Conservation (phyloP, 306 rosid species). For the Clitoria ternatea region DNA sequence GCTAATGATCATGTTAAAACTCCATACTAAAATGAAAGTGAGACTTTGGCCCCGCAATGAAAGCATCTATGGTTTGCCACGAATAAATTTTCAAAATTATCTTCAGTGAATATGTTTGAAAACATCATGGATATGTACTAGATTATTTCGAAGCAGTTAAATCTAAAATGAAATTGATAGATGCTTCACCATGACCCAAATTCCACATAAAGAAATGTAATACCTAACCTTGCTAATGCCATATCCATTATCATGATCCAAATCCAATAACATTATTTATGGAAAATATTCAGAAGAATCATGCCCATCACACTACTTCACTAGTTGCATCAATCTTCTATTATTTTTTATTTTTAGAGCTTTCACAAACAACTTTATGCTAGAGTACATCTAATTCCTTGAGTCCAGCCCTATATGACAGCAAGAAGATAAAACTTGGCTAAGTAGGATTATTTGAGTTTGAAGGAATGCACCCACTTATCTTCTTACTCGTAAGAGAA, state of each 20-base stretch:
- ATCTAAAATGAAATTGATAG: not conserved
- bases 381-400: not conserved
- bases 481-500: not conserved
- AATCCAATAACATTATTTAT: not conserved
- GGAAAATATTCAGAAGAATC: not conserved
- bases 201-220: not conserved
- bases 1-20: constrained; percentile 9
- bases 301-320: not conserved
- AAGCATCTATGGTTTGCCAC: not conserved
- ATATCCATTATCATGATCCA: constrained; percentile 10
- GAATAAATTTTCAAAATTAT: not conserved
- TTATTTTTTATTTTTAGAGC: not conserved
- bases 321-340: not conserved
- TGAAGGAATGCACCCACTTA: constrained; percentile 2
- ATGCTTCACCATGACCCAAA: not conserved
- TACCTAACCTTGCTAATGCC: not conserved
- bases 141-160: not conserved
- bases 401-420: not conserved
- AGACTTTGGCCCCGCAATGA: not conserved
- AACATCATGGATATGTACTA: not conserved
- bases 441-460: not conserved
- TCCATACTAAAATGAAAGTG: not conserved
- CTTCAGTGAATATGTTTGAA: not conserved
- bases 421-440: not conserved
- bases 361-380: not conserved